Conservation (phyloP, 805 yeast genomes). For the Starmerella cellae region DNA sequence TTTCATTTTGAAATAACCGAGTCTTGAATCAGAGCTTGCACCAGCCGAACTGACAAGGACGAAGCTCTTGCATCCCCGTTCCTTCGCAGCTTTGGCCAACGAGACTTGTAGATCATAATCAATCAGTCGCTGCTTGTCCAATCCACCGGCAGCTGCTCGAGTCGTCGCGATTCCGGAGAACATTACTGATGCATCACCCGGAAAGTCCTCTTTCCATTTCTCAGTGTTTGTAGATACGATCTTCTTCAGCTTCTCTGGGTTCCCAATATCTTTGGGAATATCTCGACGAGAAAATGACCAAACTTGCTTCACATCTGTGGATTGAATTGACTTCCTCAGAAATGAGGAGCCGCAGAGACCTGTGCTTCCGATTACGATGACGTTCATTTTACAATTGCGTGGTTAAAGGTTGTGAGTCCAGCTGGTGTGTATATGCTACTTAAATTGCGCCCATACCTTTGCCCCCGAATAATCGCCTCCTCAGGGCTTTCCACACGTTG, state of each 20-base stretch:
- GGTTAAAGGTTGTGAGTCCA: no score
- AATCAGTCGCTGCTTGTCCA: constrained; percentile 54
- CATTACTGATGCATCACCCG: constrained; percentile 28
- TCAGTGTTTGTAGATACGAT: constrained; percentile 36
- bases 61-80: constrained; percentile 51
- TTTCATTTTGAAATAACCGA: constrained; percentile 54
- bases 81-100: constrained; percentile 62
- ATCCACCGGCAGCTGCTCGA: constrained; percentile 53
- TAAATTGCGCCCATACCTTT: no score
- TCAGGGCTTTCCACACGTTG: no score
- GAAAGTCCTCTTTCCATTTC: constrained; percentile 39
- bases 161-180: constrained; percentile 70
- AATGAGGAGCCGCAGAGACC: constrained; percentile 61
- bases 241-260: constrained; percentile 26
- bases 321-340: constrained; percentile 33
- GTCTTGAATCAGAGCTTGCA: constrained; percentile 44
- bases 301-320: constrained; percentile 31
- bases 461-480: no score
- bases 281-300: constrained; percentile 31
- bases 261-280: constrained; percentile 2
- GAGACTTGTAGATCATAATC: constrained; percentile 62
- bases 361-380: constrained; percentile 48
- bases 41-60: constrained; percentile 55
- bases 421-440: no score
- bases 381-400: constrained; percentile 5